Conservation (phyloP, 352 stramenopile species). For the Globisporangium viniferum region DNA sequence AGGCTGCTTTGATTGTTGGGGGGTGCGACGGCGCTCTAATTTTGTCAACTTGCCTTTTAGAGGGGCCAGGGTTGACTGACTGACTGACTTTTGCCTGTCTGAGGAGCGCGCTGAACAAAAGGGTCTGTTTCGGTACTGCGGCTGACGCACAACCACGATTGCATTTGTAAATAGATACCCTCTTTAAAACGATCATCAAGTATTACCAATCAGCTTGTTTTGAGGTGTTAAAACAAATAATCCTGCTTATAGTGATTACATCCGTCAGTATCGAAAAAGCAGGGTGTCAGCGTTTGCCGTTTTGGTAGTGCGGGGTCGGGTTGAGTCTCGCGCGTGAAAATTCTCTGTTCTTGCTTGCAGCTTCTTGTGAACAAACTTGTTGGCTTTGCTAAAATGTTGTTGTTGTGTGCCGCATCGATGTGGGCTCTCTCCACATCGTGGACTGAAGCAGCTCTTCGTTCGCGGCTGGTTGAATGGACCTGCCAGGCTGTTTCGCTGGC, state of each 20-base stretch:
- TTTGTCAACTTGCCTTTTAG: conserved; percentile 7
- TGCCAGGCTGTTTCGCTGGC: background rate
- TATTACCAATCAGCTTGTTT: background rate
- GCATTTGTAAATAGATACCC: background rate
- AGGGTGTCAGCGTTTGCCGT: background rate
- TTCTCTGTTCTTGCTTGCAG: background rate
- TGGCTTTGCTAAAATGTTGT: background rate
- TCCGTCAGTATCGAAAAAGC: background rate
- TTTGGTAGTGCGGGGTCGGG: background rate
- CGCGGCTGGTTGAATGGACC: background rate
- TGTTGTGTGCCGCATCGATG: background rate
- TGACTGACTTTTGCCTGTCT: background rate
- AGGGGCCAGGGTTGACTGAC: background rate
- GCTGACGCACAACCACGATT: background rate
- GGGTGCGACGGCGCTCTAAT: conserved; percentile 1
- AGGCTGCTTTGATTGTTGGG: background rate
- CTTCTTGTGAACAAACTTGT: background rate
- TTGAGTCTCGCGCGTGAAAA: conserved; percentile 2
- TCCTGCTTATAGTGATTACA: background rate
- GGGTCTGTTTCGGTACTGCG: background rate
- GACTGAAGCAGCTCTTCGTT: background rate
- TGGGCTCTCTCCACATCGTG: background rate
- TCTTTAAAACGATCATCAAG: background rate
- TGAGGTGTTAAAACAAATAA: background rate
- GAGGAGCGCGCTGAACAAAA: background rate